phyloP scores from a whole-genome alignment of 352 stramenopile genomes.

The Globisporangium cylindrosporum region DNA sequence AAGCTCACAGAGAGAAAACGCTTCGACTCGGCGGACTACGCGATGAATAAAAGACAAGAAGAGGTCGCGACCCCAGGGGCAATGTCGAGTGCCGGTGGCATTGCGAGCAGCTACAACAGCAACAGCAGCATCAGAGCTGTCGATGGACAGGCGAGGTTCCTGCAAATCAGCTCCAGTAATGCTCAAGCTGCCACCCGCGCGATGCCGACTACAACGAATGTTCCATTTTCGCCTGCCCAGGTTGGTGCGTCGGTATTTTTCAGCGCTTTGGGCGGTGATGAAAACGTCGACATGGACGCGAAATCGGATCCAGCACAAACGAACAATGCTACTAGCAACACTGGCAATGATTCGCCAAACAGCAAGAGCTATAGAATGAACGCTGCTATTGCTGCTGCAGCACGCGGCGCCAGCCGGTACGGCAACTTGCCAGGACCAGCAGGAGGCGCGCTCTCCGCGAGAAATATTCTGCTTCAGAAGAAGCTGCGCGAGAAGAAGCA shows the following conservation, averaged over 20 bases:
- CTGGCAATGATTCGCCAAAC: no score
- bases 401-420: conserved; percentile 19
- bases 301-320: background rate
- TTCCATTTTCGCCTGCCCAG: conserved; percentile 31
- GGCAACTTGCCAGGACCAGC: conserved; percentile 18
- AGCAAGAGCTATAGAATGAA: background rate
- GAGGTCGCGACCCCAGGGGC: conserved; percentile 16
- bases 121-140: background rate
- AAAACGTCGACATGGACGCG: conserved; percentile 23
- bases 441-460: conserved; percentile 39
- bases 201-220: background rate
- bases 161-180: conserved; percentile 8
- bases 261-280: conserved; percentile 34
- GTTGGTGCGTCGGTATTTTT: conserved; percentile 42
- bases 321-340: background rate
- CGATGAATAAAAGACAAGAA: conserved; percentile 53
- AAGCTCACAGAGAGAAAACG: conserved; percentile 75
- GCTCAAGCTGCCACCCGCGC: background rate
- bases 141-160: conserved; percentile 6
- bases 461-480: conserved; percentile 69
- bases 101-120: background rate
- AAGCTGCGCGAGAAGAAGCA: conserved; percentile 68
- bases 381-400: background rate
- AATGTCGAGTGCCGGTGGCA: background rate
- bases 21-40: conserved; percentile 84